Percentiles rank a stretch among this genome's conserved stretches.
These are phyloP conservation scores for Arachis hypogaea DNA, from an alignment of 306 rosid genomes.

Conservation along the genomic window DNA sequence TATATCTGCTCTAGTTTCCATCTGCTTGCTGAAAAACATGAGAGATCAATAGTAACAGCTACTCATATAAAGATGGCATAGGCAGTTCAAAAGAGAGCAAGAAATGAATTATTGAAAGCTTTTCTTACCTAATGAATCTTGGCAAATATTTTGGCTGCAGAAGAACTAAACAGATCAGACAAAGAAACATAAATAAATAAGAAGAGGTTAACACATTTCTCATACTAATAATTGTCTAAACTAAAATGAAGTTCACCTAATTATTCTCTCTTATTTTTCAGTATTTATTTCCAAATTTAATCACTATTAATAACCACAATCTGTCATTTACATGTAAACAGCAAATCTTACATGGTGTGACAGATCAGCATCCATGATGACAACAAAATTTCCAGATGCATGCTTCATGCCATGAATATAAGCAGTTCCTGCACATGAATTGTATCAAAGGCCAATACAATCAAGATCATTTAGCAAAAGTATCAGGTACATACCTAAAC, in stretches of 20 bases:
- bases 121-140: slow-evolving; percentile 73
- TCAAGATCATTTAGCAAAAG: slow-evolving; percentile 4
- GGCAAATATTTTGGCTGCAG: slow-evolving; percentile 95
- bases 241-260: slow-evolving; percentile 18
- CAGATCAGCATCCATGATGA: slow-evolving; percentile 96
- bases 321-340: slow-evolving; percentile 9
- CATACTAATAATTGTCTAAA: slow-evolving; percentile 7
- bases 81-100: slow-evolving; percentile 19
- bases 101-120: slow-evolving; percentile 14
- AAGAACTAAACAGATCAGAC: slow-evolving; percentile 40
- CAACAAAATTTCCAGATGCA: slow-evolving; percentile 93
- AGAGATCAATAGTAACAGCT: slow-evolving; percentile 3
- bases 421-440: slow-evolving; percentile 81
- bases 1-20: slow-evolving; percentile 84
- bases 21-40: slow-evolving; percentile 60
- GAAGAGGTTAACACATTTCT: slow-evolving; percentile 4
- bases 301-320: slow-evolving; percentile 26
- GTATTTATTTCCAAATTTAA: slow-evolving; percentile 21
- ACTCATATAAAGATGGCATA: neutral
- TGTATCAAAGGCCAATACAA: slow-evolving; percentile 37
- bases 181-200: slow-evolving; percentile 25
- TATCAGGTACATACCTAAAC: slow-evolving; percentile 65
- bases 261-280: neutral
- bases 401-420: slow-evolving; percentile 91
- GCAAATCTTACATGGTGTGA: slow-evolving; percentile 80